Conservation (phyloP, 192 early-diverging fungal species). For the Mortierella alpina region DNA sequence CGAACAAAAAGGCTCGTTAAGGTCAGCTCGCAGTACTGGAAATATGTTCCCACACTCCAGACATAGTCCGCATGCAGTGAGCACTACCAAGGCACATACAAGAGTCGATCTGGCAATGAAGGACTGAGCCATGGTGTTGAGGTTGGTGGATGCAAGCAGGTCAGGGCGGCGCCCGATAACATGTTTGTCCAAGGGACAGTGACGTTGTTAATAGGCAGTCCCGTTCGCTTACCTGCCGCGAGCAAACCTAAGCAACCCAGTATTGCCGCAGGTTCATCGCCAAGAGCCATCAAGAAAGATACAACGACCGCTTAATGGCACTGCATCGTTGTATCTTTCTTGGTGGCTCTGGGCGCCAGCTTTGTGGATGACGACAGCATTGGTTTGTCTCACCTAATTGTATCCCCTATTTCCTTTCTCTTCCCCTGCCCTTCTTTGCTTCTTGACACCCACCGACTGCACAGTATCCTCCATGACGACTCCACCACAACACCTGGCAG, state of each 20-base stretch:
- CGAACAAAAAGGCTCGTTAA: neutral
- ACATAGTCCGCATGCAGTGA: neutral
- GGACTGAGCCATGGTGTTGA: conserved; percentile 10
- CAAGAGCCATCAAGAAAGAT: too few relatives aligned
- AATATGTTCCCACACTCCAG: neutral
- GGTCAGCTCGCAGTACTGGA: neutral
- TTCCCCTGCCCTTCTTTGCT: too few relatives aligned
- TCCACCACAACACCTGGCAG: neutral
- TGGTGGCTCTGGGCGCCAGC: neutral
- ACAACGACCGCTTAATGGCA: too few relatives aligned
- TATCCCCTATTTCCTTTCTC: neutral
- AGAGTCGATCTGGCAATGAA: conserved; percentile 29
- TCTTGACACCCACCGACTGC: too few relatives aligned
- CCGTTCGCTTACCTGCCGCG: too few relatives aligned
- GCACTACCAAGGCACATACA: neutral
- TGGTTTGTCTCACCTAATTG: neutral
- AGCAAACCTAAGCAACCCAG: too few relatives aligned
- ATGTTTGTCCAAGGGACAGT: too few relatives aligned
- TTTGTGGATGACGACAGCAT: neutral
- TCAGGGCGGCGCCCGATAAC: too few relatives aligned
- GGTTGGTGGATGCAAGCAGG: too few relatives aligned
- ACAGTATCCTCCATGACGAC: neutral
- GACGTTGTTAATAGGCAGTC: too few relatives aligned
- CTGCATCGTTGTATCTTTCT: too few relatives aligned
- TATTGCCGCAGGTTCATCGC: too few relatives aligned